These are phyloP conservation scores for Phytophthora cactorum DNA, from an alignment of 352 stramenopile genomes.

Conservation along the genomic window DNA sequence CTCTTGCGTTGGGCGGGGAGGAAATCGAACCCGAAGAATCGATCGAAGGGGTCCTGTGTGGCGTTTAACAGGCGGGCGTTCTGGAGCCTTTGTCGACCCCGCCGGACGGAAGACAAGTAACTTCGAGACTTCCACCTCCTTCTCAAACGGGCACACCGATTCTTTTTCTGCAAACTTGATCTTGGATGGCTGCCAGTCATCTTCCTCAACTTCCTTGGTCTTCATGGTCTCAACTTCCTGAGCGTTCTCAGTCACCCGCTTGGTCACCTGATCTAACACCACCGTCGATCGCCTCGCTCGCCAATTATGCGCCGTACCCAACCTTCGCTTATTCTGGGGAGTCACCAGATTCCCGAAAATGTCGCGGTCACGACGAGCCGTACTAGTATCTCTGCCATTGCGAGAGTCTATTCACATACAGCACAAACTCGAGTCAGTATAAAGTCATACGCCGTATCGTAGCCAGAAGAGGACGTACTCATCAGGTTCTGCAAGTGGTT, in stretches of 20 bases:
- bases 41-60: slow-evolving; percentile 24
- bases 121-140: slow-evolving; percentile 46
- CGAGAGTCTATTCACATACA: slow-evolving; percentile 28
- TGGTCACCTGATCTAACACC: slow-evolving; percentile 49
- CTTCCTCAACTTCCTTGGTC: slow-evolving; percentile 23
- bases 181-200: slow-evolving; percentile 37
- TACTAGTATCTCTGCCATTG: slow-evolving; percentile 31
- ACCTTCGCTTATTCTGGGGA: slow-evolving; percentile 30
- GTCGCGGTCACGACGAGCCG: slow-evolving; percentile 34
- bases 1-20: slow-evolving; percentile 7
- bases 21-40: slow-evolving; percentile 34
- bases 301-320: slow-evolving; percentile 52
- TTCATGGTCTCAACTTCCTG: slow-evolving; percentile 30
- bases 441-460: neutral
- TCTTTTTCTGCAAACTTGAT: slow-evolving; percentile 36
- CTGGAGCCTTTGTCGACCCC: slow-evolving; percentile 25
- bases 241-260: slow-evolving; percentile 40
- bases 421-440: slow-evolving; percentile 21
- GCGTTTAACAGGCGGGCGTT: slow-evolving; percentile 18
- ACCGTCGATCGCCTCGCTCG: slow-evolving; percentile 56
- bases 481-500: slow-evolving; percentile 66
- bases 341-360: slow-evolving; percentile 45
- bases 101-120: slow-evolving; percentile 31
- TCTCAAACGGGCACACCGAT: slow-evolving; percentile 38
- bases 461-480: slow-evolving; percentile 36